Percentiles rank a stretch among this genome's conserved stretches.
These are phyloP conservation scores for Talinum fruticosum DNA, from an alignment of 148 eudicot species.

Conservation along the genomic window DNA sequence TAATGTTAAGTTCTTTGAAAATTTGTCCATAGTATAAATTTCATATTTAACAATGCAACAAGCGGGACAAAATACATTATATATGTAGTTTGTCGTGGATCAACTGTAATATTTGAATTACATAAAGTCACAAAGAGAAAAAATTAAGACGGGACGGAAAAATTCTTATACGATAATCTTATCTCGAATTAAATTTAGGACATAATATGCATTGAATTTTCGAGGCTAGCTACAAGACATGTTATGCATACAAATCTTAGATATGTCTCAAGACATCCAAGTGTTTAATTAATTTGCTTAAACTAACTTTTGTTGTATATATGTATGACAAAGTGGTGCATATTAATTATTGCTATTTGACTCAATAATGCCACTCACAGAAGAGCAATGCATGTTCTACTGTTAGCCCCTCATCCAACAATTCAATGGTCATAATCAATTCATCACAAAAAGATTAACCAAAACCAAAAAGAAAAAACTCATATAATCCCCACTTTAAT, in stretches of 20 bases:
- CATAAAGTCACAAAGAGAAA: too few species aligned
- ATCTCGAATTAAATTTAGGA: constrained; percentile 6
- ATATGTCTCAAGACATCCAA: constrained; percentile 21
- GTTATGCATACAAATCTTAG: constrained; percentile 16
- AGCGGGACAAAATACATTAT: too few species aligned
- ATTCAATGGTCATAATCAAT: constrained; percentile 1
- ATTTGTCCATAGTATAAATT: too few species aligned
- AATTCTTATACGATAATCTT: too few species aligned
- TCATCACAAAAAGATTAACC: constrained; percentile 15
- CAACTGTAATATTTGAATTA: too few species aligned
- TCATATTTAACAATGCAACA: too few species aligned
- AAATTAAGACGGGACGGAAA: too few species aligned
- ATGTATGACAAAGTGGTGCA: background rate
- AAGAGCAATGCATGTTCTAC: constrained; percentile 29
- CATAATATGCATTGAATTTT: background rate
- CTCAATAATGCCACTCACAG: constrained; percentile 12
- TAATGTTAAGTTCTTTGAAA: too few species aligned
- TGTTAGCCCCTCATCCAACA: constrained; percentile 34
- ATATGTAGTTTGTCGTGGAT: too few species aligned
- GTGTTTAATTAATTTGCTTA: background rate
- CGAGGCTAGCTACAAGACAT: constrained; percentile 3
- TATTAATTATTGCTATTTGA: constrained; percentile 12
- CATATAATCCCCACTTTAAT: background rate
- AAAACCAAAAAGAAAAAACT: constrained; percentile 10
- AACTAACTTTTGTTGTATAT: background rate